Percentiles rank a stretch among this genome's conserved stretches.
Conservation (phyloP, 2,329 filamentous ascomycete genomes). For the Septoria linicola region DNA sequence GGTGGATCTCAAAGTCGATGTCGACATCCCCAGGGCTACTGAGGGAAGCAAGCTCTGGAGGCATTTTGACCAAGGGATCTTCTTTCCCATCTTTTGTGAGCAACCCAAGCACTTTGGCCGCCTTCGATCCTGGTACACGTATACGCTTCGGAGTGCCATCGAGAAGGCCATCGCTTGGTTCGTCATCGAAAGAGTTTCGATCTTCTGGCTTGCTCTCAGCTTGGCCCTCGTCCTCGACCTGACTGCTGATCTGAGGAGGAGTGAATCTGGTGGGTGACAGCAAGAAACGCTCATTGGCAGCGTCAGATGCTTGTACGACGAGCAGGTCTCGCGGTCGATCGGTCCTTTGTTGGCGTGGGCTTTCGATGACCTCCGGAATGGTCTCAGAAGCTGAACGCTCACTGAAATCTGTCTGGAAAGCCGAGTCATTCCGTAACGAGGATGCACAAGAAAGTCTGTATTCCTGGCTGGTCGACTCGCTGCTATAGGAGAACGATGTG, state of each 20-base stretch:
- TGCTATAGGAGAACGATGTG: constrained; percentile 18
- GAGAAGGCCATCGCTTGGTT: constrained; percentile 5
- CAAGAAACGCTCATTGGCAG: neutral
- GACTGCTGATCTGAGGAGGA: neutral
- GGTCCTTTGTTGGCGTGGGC: constrained; percentile 4
- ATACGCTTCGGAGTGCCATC: constrained; percentile 18
- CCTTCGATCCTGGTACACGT: constrained; percentile 30
- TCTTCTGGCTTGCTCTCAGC: neutral
- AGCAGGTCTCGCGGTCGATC: neutral
- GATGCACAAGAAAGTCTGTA: constrained; percentile 8
- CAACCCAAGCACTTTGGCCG: constrained; percentile 32
- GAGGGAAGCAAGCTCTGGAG: neutral
- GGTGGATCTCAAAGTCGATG: constrained; percentile 5
- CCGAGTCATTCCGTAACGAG: constrained; percentile 10
- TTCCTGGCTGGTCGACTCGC: constrained; percentile 19
- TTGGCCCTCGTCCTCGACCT: neutral
- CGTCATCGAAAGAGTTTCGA: neutral
- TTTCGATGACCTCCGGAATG: constrained; percentile 20
- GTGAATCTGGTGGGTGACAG: neutral
- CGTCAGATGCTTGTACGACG: neutral
- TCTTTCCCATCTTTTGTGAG: constrained; percentile 11
- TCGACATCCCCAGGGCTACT: neutral
- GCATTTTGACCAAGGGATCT: constrained; percentile 10
- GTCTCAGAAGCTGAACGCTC: constrained; percentile 10
- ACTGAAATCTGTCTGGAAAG: constrained; percentile 10